These are phyloP conservation scores for Apiospora arundinis DNA, from an alignment of 2,329 filamentous ascomycete genomes.

Conservation along the genomic window DNA sequence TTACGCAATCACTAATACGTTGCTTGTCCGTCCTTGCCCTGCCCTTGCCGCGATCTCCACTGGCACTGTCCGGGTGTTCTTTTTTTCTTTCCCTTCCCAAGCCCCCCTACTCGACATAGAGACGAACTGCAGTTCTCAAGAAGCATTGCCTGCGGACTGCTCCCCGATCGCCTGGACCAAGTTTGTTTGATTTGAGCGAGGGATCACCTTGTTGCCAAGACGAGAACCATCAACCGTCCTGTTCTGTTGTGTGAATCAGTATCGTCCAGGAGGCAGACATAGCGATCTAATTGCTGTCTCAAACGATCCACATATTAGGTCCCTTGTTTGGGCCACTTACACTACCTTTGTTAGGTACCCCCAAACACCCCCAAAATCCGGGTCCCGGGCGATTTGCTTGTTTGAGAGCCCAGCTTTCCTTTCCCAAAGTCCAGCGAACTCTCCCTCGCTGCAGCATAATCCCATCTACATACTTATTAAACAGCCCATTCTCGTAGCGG, in stretches of 20 bases:
- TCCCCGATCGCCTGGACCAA: background rate
- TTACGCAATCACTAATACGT: background rate
- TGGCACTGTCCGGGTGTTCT: background rate
- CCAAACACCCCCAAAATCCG: constrained; percentile 15
- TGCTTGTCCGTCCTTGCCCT: background rate
- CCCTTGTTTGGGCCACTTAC: constrained; percentile 12
- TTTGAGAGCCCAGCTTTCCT: background rate
- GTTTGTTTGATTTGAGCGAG: background rate
- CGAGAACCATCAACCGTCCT: constrained; percentile 4
- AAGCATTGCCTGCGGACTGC: background rate
- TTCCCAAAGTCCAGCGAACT: background rate
- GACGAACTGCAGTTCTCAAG: constrained; percentile 18
- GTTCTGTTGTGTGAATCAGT: background rate
- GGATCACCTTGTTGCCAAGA: background rate
- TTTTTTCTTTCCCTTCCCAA: background rate
- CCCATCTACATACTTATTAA: constrained; percentile 8
- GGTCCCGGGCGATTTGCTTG: constrained; percentile 1
- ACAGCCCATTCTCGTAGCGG: constrained; percentile 6
- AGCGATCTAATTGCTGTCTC: constrained; percentile 15
- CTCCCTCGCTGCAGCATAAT: constrained; percentile 10
- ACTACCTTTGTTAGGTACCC: background rate
- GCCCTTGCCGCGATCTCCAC: constrained; percentile 11
- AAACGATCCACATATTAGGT: constrained; percentile 15
- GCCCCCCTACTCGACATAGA: background rate
- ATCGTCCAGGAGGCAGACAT: background rate